A percentile compares a stretch with the other conserved stretches of the same genome.
These are phyloP conservation scores for Diaporthe eres DNA, from an alignment of 2,329 filamentous ascomycete genomes.

Conservation along the genomic window DNA sequence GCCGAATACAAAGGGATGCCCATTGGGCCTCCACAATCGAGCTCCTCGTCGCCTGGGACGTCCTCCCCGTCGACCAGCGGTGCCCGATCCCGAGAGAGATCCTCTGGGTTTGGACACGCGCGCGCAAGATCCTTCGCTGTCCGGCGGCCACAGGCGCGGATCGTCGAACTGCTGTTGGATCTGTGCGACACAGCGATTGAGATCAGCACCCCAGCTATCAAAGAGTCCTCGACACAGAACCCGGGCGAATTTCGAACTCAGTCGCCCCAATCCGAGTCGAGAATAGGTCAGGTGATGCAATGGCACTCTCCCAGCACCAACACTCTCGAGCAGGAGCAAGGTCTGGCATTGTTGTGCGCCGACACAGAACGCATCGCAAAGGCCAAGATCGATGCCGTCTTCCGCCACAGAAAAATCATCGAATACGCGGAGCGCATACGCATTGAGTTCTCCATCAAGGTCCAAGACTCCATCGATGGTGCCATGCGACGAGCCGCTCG, in stretches of 20 bases:
- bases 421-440: conserved; percentile 97
- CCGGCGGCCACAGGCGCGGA: conserved; percentile 88
- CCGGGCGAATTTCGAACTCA: conserved; percentile 89
- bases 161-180: conserved; percentile 94
- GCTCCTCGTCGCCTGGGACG: conserved; percentile 79
- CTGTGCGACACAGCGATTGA: conserved; percentile 96
- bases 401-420: conserved; percentile 91
- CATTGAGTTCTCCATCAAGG: conserved; percentile 90
- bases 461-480: conserved; percentile 95
- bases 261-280: conserved; percentile 94
- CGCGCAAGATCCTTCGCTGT: conserved; percentile 92
- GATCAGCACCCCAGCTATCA: conserved; percentile 93
- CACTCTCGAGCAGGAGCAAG: conserved; percentile 93
- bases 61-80: conserved; percentile 80
- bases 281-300: conserved; percentile 93
- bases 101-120: conserved; percentile 81
- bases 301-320: conserved; percentile 97
- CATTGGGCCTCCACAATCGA: conserved; percentile 82
- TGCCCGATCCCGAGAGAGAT: conserved; percentile 79
- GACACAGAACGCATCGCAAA: conserved; percentile 90
- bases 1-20: conserved; percentile 90
- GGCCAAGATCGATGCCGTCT: conserved; percentile 92
- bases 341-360: conserved; percentile 86
- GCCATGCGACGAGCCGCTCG: conserved; percentile 90
- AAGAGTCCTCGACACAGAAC: conserved; percentile 78